Conservation (phyloP, 2,329 filamentous ascomycete genomes). For the Dryadomyces quercivorus region DNA sequence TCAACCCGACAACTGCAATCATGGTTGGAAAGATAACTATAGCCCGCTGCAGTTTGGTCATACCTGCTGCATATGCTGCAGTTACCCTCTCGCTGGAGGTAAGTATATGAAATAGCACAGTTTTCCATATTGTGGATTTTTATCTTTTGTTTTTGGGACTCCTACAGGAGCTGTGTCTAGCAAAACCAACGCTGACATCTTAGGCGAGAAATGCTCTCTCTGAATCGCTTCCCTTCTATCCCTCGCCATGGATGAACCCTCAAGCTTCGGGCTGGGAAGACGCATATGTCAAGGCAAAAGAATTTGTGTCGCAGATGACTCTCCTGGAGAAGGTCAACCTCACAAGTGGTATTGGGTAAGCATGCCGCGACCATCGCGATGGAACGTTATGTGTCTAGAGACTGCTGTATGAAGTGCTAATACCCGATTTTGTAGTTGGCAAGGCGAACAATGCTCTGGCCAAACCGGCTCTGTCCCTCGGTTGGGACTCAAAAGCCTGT, state of each 20-base stretch:
- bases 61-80: neutral
- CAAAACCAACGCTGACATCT: neutral
- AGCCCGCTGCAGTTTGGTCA: neutral
- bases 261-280: slow-evolving; percentile 59
- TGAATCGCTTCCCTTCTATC: slow-evolving; percentile 54
- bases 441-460: slow-evolving; percentile 63
- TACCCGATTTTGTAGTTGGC: slow-evolving; percentile 35
- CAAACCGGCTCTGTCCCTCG: slow-evolving; percentile 59
- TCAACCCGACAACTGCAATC: too few species aligned
- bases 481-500: slow-evolving; percentile 60
- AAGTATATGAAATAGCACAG: neutral
- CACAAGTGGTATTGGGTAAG: slow-evolving; percentile 78
- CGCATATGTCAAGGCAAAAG: slow-evolving; percentile 63
- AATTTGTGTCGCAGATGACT: slow-evolving; percentile 73
- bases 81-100: neutral
- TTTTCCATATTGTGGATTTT: neutral
- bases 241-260: slow-evolving; percentile 77
- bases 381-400: neutral
- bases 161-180: too few species aligned
- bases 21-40: neutral
- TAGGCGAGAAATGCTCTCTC: slow-evolving; percentile 16
- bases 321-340: slow-evolving; percentile 87
- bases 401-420: neutral
- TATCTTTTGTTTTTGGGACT: neutral
- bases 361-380: slow-evolving; percentile 7